phyloP scores from a whole-genome alignment of 148 eudicot species.

The Spergularia bocconei region DNA sequence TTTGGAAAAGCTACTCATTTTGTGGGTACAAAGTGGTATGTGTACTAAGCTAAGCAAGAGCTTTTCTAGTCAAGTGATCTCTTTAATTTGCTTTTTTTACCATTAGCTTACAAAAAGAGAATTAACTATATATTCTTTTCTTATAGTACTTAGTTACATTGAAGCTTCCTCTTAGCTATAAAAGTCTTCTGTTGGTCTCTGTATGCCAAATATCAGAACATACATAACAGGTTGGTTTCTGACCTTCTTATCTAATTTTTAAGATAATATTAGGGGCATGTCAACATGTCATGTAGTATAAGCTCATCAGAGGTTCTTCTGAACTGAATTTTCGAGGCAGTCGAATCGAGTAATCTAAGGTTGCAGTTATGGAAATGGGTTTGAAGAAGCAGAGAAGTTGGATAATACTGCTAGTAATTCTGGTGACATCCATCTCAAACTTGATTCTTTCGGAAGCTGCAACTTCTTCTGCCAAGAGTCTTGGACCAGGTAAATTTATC shows the following conservation, averaged over 20 bases:
- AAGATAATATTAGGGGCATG: not conserved
- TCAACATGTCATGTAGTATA: not conserved
- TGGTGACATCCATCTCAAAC: conserved; percentile 17
- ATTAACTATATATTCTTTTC: conserved; percentile 21
- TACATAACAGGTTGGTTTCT: not conserved
- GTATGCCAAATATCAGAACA: no score
- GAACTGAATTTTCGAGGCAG: not conserved
- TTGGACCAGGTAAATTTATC: conserved; percentile 22
- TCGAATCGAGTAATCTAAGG: not conserved
- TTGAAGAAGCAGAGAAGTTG: not conserved
- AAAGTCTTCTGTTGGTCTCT: not conserved
- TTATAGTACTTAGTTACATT: conserved; percentile 6
- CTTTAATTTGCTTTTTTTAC: conserved; percentile 14
- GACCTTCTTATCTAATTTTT: not conserved
- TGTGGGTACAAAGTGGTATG: conserved; percentile 4
- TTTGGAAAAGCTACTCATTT: not conserved
- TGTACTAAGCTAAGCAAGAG: conserved; percentile 23
- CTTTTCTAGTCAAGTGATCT: conserved; percentile 11
- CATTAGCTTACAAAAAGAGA: conserved; percentile 15
- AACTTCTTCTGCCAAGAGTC: not conserved
- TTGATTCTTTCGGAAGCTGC: conserved; percentile 19
- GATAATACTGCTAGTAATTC: not conserved
- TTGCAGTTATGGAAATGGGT: conserved; percentile 12
- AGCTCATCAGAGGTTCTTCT: not conserved
- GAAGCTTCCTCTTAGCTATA: not conserved